Percentiles rank a stretch among this genome's conserved stretches.
phyloP scores from a whole-genome alignment of 768 basidiomycete genomes.

The Leccinum imitatum region DNA sequence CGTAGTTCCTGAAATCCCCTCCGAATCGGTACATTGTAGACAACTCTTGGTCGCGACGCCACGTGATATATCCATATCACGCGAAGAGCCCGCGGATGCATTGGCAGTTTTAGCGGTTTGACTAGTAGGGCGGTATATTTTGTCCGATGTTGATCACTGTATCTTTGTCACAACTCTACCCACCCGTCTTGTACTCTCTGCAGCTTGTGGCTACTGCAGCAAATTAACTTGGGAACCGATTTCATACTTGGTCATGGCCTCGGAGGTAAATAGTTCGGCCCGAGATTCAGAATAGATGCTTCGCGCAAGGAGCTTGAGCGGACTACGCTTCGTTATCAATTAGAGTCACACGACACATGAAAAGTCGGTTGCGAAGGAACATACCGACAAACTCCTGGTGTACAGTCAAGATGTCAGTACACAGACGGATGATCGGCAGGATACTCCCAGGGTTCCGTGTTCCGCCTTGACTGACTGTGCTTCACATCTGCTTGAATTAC shows the following conservation, averaged over 20 bases:
- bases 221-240: not conserved
- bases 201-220: not conserved
- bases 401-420: not conserved
- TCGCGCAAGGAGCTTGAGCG: not conserved
- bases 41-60: constrained; percentile 29
- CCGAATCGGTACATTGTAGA: constrained; percentile 18
- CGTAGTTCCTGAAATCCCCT: constrained; percentile 25
- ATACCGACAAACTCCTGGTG: not conserved
- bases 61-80: constrained; percentile 29
- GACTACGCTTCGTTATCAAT: not conserved
- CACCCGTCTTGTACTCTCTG: not conserved
- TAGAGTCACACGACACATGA: not conserved
- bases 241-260: not conserved
- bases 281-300: not conserved
- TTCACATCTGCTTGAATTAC: not conserved
- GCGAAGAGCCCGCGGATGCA: constrained; percentile 20
- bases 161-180: not conserved
- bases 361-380: not conserved
- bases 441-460: not conserved
- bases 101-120: constrained; percentile 16
- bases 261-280: not conserved
- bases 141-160: not conserved
- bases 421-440: not conserved
- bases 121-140: not conserved
- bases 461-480: not conserved